phyloP scores from a whole-genome alignment of 495 filamentous ascomycete genomes.

The Xylaria longipes region DNA sequence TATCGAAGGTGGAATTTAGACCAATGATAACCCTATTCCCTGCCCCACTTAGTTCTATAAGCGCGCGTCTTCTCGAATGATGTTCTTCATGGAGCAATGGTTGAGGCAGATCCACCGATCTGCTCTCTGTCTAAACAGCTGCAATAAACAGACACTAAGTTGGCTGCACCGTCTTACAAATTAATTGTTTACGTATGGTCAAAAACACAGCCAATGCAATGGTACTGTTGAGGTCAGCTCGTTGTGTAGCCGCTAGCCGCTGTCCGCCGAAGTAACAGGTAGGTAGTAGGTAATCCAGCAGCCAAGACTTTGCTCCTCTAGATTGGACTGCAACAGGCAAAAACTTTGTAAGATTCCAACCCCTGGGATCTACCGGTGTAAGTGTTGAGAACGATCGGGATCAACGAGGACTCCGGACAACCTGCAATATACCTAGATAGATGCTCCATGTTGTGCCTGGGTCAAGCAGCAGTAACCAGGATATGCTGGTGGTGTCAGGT shows the following conservation, averaged over 20 bases:
- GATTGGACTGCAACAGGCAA: neutral
- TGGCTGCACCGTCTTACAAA: neutral
- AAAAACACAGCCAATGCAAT: neutral
- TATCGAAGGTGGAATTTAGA: neutral
- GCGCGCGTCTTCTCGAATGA: slow-evolving; percentile 8
- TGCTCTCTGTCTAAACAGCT: neutral
- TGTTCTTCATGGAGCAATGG: neutral
- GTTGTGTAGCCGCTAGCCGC: neutral
- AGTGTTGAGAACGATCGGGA: neutral
- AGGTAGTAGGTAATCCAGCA: too few relatives aligned
- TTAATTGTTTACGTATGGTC: neutral
- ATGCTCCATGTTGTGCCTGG: neutral
- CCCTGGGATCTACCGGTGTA: neutral
- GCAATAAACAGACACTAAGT: neutral
- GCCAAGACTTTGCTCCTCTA: slow-evolving; percentile 6
- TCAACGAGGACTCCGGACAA: neutral
- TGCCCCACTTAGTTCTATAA: neutral
- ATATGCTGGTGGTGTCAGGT: neutral
- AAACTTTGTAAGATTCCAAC: neutral
- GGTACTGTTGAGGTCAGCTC: neutral
- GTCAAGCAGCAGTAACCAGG: neutral
- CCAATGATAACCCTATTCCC: neutral
- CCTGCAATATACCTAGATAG: neutral
- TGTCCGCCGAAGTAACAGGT: neutral
- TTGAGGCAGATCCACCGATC: neutral